phyloP scores from a whole-genome alignment of 495 filamentous ascomycete species.

The Sphaerosporella brunnea region DNA sequence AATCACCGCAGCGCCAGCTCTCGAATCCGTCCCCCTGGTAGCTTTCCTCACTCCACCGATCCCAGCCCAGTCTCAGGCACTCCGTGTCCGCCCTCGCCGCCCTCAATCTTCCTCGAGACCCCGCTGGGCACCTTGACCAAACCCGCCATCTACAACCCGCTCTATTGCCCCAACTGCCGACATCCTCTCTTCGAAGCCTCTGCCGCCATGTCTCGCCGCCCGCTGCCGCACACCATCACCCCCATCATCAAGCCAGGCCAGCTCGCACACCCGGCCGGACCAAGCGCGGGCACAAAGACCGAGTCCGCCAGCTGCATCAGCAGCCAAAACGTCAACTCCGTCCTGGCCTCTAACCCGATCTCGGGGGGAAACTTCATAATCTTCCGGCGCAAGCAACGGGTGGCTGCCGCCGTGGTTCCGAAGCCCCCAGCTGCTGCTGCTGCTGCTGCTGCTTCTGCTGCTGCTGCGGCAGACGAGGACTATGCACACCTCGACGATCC shows the following conservation, averaged over 20 bases:
- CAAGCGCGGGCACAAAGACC: background rate
- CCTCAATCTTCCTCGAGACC: background rate
- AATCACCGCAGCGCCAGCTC: too few species aligned
- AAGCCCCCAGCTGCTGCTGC: background rate
- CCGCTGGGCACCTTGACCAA: background rate
- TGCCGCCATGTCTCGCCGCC: too few species aligned
- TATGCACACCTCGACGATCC: too few species aligned
- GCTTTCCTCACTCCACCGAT: too few species aligned
- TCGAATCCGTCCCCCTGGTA: too few species aligned
- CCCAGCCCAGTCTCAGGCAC: background rate
- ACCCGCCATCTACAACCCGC: background rate
- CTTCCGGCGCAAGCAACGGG: constrained; percentile 37
- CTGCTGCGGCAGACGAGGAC: too few species aligned
- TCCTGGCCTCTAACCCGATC: constrained; percentile 41
- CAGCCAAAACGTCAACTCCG: background rate
- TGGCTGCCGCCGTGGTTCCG: constrained; percentile 11
- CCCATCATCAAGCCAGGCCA: constrained; percentile 4
- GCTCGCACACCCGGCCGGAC: background rate
- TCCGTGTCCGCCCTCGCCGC: background rate
- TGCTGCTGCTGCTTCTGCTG: background rate
- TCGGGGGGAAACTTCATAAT: constrained; percentile 52
- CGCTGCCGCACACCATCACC: background rate
- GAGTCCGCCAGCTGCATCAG: background rate
- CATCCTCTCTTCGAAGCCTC: background rate
- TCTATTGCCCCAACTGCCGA: background rate